Conservation (phyloP, 495 filamentous ascomycete genomes). For the Penicillium desertorum region DNA sequence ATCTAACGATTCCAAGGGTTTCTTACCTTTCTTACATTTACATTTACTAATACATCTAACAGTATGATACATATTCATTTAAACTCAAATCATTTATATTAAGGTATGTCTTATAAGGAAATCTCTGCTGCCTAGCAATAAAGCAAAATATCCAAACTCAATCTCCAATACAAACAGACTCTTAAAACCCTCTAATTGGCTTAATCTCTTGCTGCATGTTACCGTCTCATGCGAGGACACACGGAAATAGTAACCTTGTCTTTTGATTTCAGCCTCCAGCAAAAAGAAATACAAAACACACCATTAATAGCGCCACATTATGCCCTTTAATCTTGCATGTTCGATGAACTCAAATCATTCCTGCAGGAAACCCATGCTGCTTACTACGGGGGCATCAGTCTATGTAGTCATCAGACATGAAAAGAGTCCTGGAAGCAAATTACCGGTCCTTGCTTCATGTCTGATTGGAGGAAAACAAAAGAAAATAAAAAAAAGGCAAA, state of each 20-base stretch:
- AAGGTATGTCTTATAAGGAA: neutral
- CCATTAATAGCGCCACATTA: neutral
- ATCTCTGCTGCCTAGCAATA: slow-evolving; percentile 8
- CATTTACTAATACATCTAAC: neutral
- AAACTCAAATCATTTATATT: no score
- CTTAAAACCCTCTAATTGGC: slow-evolving; percentile 12
- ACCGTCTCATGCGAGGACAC: slow-evolving; percentile 3
- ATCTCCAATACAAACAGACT: slow-evolving; percentile 3
- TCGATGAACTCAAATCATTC: slow-evolving; percentile 2
- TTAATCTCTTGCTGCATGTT: slow-evolving; percentile 11
- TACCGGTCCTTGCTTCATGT: neutral
- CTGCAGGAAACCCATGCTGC: neutral
- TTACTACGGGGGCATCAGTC: neutral
- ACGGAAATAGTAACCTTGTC: slow-evolving; percentile 1
- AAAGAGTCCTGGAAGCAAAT: neutral
- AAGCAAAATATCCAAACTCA: slow-evolving; percentile 3
- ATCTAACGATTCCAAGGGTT: slow-evolving; percentile 7
- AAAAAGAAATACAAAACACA: neutral
- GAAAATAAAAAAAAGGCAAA: neutral
- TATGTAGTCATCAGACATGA: slow-evolving; percentile 5
- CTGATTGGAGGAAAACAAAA: slow-evolving; percentile 5
- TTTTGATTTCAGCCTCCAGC: slow-evolving; percentile 9
- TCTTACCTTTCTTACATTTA: slow-evolving; percentile 3
- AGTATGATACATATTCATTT: no score
- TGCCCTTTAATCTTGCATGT: slow-evolving; percentile 11